phyloP scores from a whole-genome alignment of 306 rosid species.

The Erythrophleum fordii region DNA sequence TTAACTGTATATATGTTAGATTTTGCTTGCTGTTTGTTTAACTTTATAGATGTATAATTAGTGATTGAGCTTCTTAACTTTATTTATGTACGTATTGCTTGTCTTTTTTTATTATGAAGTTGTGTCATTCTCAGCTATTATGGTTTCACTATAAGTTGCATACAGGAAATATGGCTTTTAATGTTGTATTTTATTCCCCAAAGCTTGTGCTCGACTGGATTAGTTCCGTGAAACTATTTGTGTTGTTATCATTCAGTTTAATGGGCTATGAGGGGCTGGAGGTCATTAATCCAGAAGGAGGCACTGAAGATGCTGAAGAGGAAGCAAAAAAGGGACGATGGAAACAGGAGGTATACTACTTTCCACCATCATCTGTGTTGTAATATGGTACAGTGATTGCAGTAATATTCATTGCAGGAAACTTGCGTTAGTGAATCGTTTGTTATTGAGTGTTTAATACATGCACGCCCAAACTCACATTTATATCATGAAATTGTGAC shows the following conservation, averaged over 20 bases:
- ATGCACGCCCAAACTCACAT: background rate
- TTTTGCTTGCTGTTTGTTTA: slow-evolving; percentile 23
- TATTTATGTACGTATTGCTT: background rate
- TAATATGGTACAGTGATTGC: background rate
- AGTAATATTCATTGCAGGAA: background rate
- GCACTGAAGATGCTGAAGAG: slow-evolving; percentile 92
- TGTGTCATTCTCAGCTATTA: slow-evolving; percentile 17
- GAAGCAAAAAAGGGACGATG: slow-evolving; percentile 95
- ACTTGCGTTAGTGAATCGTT: background rate
- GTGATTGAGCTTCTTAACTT: background rate
- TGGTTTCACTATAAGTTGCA: slow-evolving; percentile 25
- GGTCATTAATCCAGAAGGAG: slow-evolving; percentile 96
- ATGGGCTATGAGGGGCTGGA: slow-evolving; percentile 82
- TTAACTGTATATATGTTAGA: slow-evolving; percentile 10
- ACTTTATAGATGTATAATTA: slow-evolving; percentile 13
- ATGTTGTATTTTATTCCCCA: slow-evolving; percentile 24
- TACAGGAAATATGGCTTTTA: slow-evolving; percentile 22
- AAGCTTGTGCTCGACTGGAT: slow-evolving; percentile 25
- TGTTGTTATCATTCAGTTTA: slow-evolving; percentile 37
- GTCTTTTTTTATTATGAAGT: background rate
- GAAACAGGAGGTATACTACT: slow-evolving; percentile 77
- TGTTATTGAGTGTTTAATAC: background rate
- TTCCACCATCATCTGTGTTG: background rate
- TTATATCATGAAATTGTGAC: background rate
- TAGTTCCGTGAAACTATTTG: slow-evolving; percentile 11